phyloP scores from a whole-genome alignment of 192 early-diverging fungal species.

The Linnemannia hyalina region DNA sequence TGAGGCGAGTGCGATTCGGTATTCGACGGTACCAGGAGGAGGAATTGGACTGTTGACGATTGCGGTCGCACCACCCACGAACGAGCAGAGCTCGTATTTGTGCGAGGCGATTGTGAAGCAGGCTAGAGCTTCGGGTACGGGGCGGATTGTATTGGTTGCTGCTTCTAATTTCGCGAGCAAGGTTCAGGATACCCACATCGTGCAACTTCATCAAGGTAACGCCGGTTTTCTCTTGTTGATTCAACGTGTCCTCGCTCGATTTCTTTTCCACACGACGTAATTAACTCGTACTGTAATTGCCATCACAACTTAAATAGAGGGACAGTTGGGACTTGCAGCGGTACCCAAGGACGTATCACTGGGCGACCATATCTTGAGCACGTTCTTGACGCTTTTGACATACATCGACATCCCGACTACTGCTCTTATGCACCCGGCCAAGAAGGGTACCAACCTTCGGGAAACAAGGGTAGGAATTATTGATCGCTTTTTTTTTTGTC shows the following conservation, averaged over 20 bases:
- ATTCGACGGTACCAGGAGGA: constrained; percentile 2
- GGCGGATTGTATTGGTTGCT: constrained; percentile 29
- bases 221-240: neutral
- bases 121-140: constrained; percentile 25
- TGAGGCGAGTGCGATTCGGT: neutral
- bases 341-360: constrained; percentile 23
- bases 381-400: constrained; percentile 25
- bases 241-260: too few species aligned
- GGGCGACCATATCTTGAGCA: constrained; percentile 45
- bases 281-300: neutral
- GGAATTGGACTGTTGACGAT: constrained; percentile 27
- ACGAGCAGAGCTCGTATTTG: constrained; percentile 32
- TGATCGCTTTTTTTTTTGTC: neutral
- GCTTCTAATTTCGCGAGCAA: constrained; percentile 32
- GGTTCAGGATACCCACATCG: constrained; percentile 4
- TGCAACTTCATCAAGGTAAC: constrained; percentile 30
- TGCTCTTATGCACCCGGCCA: constrained; percentile 36
- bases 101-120: constrained; percentile 46
- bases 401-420: constrained; percentile 35
- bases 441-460: constrained; percentile 27
- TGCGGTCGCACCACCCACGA: constrained; percentile 24
- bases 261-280: neutral
- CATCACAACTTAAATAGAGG: neutral
- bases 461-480: constrained; percentile 24
- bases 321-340: neutral